phyloP scores from a whole-genome alignment of 2,329 filamentous ascomycete species.

The Dendryphion nanum region DNA sequence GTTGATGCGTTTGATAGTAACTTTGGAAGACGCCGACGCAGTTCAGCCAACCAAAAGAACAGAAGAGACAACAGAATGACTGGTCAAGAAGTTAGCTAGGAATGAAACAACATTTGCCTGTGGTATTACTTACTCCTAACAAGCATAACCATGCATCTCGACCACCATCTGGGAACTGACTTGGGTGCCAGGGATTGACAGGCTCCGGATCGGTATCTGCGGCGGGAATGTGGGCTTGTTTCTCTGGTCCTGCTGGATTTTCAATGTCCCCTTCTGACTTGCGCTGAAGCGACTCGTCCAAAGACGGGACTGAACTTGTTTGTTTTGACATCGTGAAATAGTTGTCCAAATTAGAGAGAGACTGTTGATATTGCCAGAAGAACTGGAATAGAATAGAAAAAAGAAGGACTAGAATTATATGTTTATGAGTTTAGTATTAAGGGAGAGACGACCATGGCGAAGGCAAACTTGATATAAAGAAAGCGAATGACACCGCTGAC shows the following conservation, averaged over 20 bases:
- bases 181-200: slow-evolving; percentile 26
- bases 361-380: no score
- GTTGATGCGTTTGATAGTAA: slow-evolving; percentile 47
- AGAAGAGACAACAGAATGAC: background rate
- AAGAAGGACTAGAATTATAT: no score
- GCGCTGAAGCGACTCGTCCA: slow-evolving; percentile 15
- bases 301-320: slow-evolving; percentile 12
- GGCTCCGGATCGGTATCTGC: slow-evolving; percentile 6
- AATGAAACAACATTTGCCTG: background rate
- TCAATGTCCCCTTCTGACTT: slow-evolving; percentile 11
- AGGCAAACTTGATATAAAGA: no score
- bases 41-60: slow-evolving; percentile 43
- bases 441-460: no score
- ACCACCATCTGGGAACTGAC: slow-evolving; percentile 39
- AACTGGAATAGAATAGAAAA: no score
- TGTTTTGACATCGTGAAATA: slow-evolving; percentile 12
- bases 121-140: slow-evolving; percentile 26
- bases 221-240: slow-evolving; percentile 8
- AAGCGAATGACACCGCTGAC: no score
- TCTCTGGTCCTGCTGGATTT: slow-evolving; percentile 11
- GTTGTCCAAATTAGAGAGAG: no score
- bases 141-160: slow-evolving; percentile 34
- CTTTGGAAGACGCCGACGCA: slow-evolving; percentile 47
- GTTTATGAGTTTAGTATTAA: no score
- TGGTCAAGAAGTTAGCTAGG: slow-evolving; percentile 31